These are phyloP conservation scores for Macrocybe gigantea DNA, from an alignment of 768 basidiomycete genomes.

Conservation along the genomic window DNA sequence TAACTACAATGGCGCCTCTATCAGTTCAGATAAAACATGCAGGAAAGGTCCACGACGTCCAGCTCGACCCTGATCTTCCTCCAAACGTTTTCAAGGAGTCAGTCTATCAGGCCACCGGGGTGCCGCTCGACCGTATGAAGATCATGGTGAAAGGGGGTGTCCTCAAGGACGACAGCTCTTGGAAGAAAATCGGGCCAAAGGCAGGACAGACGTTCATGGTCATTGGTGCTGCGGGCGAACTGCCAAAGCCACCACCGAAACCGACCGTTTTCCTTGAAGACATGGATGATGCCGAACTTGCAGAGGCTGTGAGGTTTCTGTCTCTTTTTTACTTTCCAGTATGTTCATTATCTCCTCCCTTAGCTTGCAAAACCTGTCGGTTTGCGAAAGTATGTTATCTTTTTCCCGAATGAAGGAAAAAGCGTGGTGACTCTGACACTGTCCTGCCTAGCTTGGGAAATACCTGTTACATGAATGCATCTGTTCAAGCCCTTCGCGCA, in stretches of 20 bases:
- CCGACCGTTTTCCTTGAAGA: conserved; percentile 87
- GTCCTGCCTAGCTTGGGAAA: conserved; percentile 61
- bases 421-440: not conserved
- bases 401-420: not conserved
- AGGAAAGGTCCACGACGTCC: conserved; percentile 68
- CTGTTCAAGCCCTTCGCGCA: conserved; percentile 87
- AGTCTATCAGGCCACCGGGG: conserved; percentile 76
- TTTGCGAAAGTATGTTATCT: conserved; percentile 54
- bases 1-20: conserved; percentile 52
- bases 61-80: conserved; percentile 68
- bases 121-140: conserved; percentile 92
- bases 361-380: conserved; percentile 81
- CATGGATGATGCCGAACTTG: conserved; percentile 79
- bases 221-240: conserved; percentile 88
- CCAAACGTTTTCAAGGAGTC: conserved; percentile 76
- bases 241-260: conserved; percentile 81
- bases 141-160: conserved; percentile 93
- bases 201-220: conserved; percentile 87
- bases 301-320: conserved; percentile 57
- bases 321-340: not conserved
- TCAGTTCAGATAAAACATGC: conserved; percentile 87
- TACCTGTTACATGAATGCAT: conserved; percentile 98
- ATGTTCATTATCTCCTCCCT: conserved; percentile 4
- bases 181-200: conserved; percentile 82
- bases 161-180: conserved; percentile 88